Base-by-base conservation (phyloP, 805 yeast species). In the Schizosaccharomyces japonicus region DNA sequence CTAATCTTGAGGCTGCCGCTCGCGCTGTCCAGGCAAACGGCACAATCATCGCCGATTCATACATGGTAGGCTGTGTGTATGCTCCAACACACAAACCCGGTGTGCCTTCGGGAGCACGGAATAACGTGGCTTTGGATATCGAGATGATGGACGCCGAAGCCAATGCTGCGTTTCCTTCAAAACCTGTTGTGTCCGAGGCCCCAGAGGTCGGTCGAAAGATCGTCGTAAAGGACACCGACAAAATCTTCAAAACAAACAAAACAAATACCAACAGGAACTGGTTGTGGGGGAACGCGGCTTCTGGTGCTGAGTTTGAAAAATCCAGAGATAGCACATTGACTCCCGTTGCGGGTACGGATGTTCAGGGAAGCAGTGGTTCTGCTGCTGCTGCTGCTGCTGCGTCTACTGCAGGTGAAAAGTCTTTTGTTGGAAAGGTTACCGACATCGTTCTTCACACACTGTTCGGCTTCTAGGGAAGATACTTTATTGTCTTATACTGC, bases 21-120 rank as follows among this genome's bases (percentile, higher is more conserved):
- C 74, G 93, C 49, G 95, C 98, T 0, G 63, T 85, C 40, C 76
- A 80, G 52, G 94, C 84, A 57, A 80, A 82, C 57, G 93, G 94
- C 3, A 60, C 68, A 10, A 69, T 76, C 4, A 72, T 78, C 55
- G 79, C 77, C 48, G 87, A 81, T 1, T 31, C 33, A 15, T 49
- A 65, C 60, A 55, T 71, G 59, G 60, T 76, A 58, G 74, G 93
- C 57, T 61, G 93, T 70, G 60, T 78, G 8, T 45, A 45, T 23
- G 33, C 25, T 23, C 21, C 34, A 7, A 25, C 28, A 15, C 31
- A 42, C 7, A 15, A 42, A 6, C 17, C 11, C 13, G 8, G 23
- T 36, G 5, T 21, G 5, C 42, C 17, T 10, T 5, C 11, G 19
- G 19, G 27, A 4, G 13, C 27, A 36, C 17, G 23, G 1, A 5